Percentiles rank a stretch among this genome's conserved stretches.
phyloP scores from a whole-genome alignment of 1,284 basidiomycete genomes.

The Hemileia vastatrix region DNA sequence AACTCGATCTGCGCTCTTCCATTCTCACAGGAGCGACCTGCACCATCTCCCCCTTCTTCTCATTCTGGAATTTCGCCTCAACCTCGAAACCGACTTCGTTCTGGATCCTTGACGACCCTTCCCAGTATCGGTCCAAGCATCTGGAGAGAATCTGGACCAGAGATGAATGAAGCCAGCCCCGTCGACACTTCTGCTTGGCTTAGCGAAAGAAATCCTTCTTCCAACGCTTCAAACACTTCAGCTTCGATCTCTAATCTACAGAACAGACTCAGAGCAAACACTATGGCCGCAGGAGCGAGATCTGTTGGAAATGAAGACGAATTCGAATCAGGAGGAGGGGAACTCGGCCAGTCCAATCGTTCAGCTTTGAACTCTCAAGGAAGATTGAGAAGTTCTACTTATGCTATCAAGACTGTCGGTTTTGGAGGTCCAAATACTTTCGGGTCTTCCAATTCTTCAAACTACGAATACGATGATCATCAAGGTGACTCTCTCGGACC shows the following conservation, averaged over 20 bases:
- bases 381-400: neutral
- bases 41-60: neutral
- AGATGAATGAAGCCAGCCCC: neutral
- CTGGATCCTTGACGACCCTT: slow-evolving; percentile 28
- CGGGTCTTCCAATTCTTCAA: neutral
- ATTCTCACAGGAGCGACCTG: no score
- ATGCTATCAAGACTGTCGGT: neutral
- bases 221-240: neutral
- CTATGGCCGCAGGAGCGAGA: neutral
- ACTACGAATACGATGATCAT: neutral
- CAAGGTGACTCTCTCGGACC: neutral
- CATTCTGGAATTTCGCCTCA: neutral
- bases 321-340: neutral
- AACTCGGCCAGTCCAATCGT: neutral
- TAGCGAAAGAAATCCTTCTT: neutral
- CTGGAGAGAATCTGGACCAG: neutral
- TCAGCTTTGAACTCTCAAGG: neutral
- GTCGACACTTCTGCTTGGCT: neutral
- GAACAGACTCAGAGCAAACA: neutral
- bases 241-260: neutral
- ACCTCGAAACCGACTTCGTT: slow-evolving; percentile 25
- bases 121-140: slow-evolving; percentile 24
- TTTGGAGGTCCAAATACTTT: neutral
- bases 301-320: neutral
- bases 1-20: no score